Conservation (phyloP, 768 basidiomycete genomes). For the Trametes cubensis region DNA sequence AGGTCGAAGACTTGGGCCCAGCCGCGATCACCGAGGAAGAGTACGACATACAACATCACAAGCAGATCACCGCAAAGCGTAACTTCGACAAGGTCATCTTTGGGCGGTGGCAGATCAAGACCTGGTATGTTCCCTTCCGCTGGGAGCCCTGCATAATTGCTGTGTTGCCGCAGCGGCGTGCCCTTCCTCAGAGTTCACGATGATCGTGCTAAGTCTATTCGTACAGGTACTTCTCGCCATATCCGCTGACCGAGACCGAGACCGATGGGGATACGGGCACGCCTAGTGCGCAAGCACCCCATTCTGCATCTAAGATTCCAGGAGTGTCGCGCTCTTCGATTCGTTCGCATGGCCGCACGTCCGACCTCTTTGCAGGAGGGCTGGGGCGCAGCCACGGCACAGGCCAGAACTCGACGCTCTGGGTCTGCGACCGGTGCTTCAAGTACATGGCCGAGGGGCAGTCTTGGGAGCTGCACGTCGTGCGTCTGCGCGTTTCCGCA, state of each 20-base stretch:
- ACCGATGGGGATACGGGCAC: slow-evolving; percentile 43
- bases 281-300: slow-evolving; percentile 24
- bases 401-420: slow-evolving; percentile 59
- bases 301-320: slow-evolving; percentile 39
- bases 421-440: slow-evolving; percentile 94
- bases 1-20: slow-evolving; percentile 22
- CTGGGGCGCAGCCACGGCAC: slow-evolving; percentile 48
- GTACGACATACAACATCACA: slow-evolving; percentile 67
- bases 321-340: slow-evolving; percentile 52
- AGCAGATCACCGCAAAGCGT: slow-evolving; percentile 65
- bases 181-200: neutral
- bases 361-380: slow-evolving; percentile 70
- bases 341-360: slow-evolving; percentile 72
- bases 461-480: slow-evolving; percentile 72
- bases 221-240: slow-evolving; percentile 90
- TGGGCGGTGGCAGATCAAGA: slow-evolving; percentile 84
- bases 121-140: slow-evolving; percentile 61
- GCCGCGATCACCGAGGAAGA: slow-evolving; percentile 64
- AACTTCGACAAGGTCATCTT: slow-evolving; percentile 90
- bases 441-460: slow-evolving; percentile 87
- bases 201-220: neutral
- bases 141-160: neutral
- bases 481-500: slow-evolving; percentile 38
- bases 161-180: neutral
- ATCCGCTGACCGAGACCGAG: slow-evolving; percentile 75